Evolutionary conservation across 2,329 filamentous ascomycete species (phyloP), one percentile per base, ranked within the genome.

Genomic region (Ophiosphaerella narmari): DNA sequence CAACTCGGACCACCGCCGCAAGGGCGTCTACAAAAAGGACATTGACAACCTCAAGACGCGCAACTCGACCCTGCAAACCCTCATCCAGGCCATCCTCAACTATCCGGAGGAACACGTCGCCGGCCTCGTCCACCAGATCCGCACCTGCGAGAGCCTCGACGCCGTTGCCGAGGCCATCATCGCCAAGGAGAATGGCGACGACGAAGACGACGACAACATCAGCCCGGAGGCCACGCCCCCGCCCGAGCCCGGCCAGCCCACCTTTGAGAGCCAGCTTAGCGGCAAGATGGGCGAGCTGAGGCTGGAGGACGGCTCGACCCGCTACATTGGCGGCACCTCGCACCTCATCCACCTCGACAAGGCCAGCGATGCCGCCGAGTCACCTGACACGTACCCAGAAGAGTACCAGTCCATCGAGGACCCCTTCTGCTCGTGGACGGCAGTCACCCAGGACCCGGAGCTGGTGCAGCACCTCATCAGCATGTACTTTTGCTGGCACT

Each of bases 401-500:
- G 80, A 82, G 32, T 78, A 80, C 48, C 69, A 74, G 13, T 75
- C 79, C 14, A 77, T 82, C 54, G 84, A 88, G 43, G 83, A 93
- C 54, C 86, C 91, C 4, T 80, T 94, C 46, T 86, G 85, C 16
- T 92, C 88, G 46, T 99, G 94, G 94, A 96, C 93, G 0, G 84
- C 81, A 13, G 91, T 96, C 39, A 96, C 91, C 1, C 80, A 85
- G 43, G 91, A 97, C 69, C 81, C 86, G 21, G 83, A 88, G 46
- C 80, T 96, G 39, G 86, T 97, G 61, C 83, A 86, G 13, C 93
- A 97, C 72, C 83, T 99, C 14, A 85, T 99, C 68, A 93, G 92
- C 66, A 92, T 97, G 90, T 99, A 99, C 75, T 97, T 97, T 75
- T 91, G 87, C 63, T 97, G 93, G 89, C 94, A 97, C 74, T 97